phyloP scores from a whole-genome alignment of 495 filamentous ascomycete species.

The Penicillium macrosclerotiorum region DNA sequence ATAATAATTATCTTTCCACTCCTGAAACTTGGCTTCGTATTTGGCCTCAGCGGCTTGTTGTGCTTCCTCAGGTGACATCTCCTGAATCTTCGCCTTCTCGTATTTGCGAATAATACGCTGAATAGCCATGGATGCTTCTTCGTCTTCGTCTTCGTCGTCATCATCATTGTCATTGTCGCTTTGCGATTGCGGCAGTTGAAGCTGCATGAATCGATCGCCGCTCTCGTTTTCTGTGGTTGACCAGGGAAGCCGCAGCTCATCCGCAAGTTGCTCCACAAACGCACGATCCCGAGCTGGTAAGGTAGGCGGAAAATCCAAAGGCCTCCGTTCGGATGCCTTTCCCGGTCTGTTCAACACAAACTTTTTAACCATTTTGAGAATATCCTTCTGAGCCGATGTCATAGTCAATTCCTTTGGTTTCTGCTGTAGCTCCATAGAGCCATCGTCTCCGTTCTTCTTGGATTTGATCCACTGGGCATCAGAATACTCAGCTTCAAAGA shows the following conservation, averaged over 20 bases:
- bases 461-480: conserved; percentile 88
- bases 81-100: conserved; percentile 82
- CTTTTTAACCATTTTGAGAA: conserved; percentile 79
- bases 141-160: conserved; percentile 73
- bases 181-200: conserved; percentile 58
- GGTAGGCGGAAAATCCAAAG: conserved; percentile 68
- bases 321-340: conserved; percentile 38
- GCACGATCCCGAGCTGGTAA: conserved; percentile 84
- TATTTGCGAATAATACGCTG: conserved; percentile 82
- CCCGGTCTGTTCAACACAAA: conserved; percentile 66
- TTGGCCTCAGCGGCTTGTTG: conserved; percentile 72
- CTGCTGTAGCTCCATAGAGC: conserved; percentile 57
- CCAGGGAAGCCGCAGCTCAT: conserved; percentile 78
- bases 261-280: conserved; percentile 86
- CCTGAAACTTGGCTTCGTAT: conserved; percentile 81
- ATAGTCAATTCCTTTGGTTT: conserved; percentile 64
- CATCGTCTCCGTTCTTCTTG: conserved; percentile 51
- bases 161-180: conserved; percentile 52
- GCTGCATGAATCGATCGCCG: conserved; percentile 73
- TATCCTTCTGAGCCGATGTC: conserved; percentile 73
- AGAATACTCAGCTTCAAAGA: conserved; percentile 87
- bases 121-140: conserved; percentile 80
- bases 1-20: conserved; percentile 95
- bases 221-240: conserved; percentile 74
- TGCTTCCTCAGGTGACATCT: conserved; percentile 74